Conservation (phyloP, 805 yeast genomes). For the Saturnispora sanitii region DNA sequence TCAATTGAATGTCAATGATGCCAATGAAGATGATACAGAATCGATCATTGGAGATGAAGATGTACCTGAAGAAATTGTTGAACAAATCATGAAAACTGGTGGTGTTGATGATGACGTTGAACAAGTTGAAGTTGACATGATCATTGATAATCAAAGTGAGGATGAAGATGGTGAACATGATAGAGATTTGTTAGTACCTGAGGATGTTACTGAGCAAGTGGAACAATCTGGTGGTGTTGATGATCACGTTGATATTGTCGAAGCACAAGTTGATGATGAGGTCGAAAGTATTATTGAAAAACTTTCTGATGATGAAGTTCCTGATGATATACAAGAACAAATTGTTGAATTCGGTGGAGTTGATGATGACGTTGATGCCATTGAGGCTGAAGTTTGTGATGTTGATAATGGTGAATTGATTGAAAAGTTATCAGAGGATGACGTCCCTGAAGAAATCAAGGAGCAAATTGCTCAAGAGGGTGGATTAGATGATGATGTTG, state of each 20-base stretch:
- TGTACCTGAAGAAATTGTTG: neutral
- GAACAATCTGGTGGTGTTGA: neutral
- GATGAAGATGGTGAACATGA: constrained; percentile 7
- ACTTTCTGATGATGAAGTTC: constrained; percentile 6
- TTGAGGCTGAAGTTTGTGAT: constrained; percentile 9
- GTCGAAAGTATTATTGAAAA: neutral
- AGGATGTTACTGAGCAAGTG: constrained; percentile 6
- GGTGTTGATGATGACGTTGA: constrained; percentile 8
- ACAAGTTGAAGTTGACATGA: constrained; percentile 11
- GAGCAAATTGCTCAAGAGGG: constrained; percentile 1
- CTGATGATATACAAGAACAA: constrained; percentile 3
- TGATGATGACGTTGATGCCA: constrained; percentile 4
- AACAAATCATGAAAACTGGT: constrained; percentile 1
- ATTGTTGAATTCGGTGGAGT: constrained; percentile 1
- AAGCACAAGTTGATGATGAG: neutral
- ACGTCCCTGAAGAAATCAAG: constrained; percentile 6
- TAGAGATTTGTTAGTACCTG: constrained; percentile 5
- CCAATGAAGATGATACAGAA: constrained; percentile 1
- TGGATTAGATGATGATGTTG: constrained; percentile 6
- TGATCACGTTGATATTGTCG: constrained; percentile 1
- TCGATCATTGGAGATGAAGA: neutral
- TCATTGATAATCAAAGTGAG: constrained; percentile 4
- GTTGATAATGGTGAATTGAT: constrained; percentile 8
- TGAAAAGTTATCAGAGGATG: constrained; percentile 8
- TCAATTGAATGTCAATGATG: neutral